Evolutionary conservation across 345 rosid species (phyloP).

Genomic region (Viola odorata): DNA sequence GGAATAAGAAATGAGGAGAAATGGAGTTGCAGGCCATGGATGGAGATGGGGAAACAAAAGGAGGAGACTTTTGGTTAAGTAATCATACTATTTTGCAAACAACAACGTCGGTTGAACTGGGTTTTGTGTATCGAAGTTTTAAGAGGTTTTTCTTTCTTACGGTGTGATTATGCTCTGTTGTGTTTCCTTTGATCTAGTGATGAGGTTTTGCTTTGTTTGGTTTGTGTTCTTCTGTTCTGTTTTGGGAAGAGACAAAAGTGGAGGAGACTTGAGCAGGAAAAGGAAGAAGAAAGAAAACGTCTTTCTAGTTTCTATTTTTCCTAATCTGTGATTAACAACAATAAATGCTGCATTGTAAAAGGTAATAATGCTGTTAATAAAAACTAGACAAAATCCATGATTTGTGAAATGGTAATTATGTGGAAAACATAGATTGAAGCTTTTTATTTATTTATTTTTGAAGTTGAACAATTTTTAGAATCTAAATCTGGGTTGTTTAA

Average conservation of each 20-base stretch:
- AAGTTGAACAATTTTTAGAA: too few relatives aligned
- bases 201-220: not conserved
- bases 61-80: not conserved
- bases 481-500: too few relatives aligned
- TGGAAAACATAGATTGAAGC: too few relatives aligned
- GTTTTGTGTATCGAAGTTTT: not conserved
- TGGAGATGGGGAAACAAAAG: not conserved
- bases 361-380: too few relatives aligned
- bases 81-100: too few relatives aligned
- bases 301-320: not conserved
- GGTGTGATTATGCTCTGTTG: not conserved
- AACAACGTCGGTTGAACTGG: not conserved
- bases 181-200: not conserved
- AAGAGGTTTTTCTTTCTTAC: not conserved
- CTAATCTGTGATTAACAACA: not conserved
- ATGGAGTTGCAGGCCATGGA: constrained; percentile 14
- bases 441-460: too few relatives aligned
- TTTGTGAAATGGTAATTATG: too few relatives aligned
- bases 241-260: not conserved
- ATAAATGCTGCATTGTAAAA: too few relatives aligned
- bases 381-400: too few relatives aligned
- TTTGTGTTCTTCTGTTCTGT: not conserved
- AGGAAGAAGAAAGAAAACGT: not conserved
- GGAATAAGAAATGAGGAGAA: not conserved
- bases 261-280: not conserved